Percentiles rank a stretch among this genome's conserved stretches.
Conservation (phyloP, 345 rosid genomes). For the Hibiscus trionum region DNA sequence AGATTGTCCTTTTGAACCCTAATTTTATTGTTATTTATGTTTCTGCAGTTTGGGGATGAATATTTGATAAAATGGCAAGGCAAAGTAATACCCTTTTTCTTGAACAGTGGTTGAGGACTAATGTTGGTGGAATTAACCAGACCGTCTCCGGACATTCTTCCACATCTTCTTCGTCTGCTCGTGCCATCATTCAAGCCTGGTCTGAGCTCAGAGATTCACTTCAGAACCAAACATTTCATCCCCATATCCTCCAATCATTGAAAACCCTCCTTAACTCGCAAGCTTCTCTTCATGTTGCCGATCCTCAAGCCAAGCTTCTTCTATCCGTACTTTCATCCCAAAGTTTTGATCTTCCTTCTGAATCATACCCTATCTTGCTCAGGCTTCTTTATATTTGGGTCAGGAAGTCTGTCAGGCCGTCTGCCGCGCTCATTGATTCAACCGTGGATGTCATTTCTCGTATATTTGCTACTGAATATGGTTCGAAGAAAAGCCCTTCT, state of each 20-base stretch:
- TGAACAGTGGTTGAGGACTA: conserved; percentile 67
- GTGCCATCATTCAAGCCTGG: conserved; percentile 83
- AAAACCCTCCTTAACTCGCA: conserved; percentile 51
- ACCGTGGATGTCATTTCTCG: conserved; percentile 49
- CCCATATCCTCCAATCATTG: conserved; percentile 58
- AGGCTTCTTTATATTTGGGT: conserved; percentile 83
- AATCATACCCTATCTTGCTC: conserved; percentile 54
- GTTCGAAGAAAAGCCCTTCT: conserved; percentile 28
- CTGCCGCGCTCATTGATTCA: conserved; percentile 46
- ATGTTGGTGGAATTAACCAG: conserved; percentile 21
- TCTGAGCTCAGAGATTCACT: conserved; percentile 69
- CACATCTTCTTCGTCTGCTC: conserved; percentile 34
- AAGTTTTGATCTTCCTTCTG: conserved; percentile 34
- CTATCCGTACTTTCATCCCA: conserved; percentile 50
- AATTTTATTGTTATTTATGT: conserved; percentile 2
- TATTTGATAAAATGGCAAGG: conserved; percentile 42
- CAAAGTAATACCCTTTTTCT: conserved; percentile 48
- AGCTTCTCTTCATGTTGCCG: conserved; percentile 76
- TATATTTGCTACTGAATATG: conserved; percentile 23
- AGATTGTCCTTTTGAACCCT: conserved; percentile 1
- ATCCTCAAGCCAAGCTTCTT: conserved; percentile 87
- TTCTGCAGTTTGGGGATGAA: background rate
- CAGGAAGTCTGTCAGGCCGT: conserved; percentile 71
- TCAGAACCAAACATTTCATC: conserved; percentile 40
- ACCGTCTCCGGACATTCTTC: conserved; percentile 22